Base-by-base conservation (phyloP, 192 early-diverging fungal genomes). In the Entomortierella lignicola region DNA sequence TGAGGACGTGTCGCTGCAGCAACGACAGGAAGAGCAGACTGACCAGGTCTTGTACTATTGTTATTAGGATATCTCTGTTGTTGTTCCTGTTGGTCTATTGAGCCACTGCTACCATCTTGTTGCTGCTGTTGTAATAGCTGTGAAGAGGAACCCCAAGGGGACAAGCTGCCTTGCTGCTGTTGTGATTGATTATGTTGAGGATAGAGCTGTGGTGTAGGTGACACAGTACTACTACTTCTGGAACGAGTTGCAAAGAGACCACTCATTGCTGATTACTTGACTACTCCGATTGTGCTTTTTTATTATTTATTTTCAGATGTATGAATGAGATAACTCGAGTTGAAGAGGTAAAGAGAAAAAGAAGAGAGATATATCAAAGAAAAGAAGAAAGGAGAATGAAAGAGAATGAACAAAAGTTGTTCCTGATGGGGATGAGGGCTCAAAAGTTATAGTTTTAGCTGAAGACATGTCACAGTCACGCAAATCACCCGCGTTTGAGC, bases 1-100 rank as follows among this genome's bases (percentile, higher is more conserved):
- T 77, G 72, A 23, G 72, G 72, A 37, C 72, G 60, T 32, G 72
- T 58, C 26, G 60, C 60, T 51, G 72, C 29, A 17, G 60, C n/a
- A 42, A 48, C 1, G 50, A 2, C 2, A 43, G 43, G 21, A 48
- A 0, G 2, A 48, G 52, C 8, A 34, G 37, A 21, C 20, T 52
- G 0, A 8, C 10, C 4, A 44, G 53, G 26, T 53, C 20, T 6
- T 44, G 59, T 8, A 43, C n/a, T n/a, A n/a, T n/a, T n/a, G n/a
- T n/a, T n/a, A n/a, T 54, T 8, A 13, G 13, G 51, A 6, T 43
- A 21, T 11, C 27, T 5, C 31, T 71, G 59, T 26, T 71, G 50
- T 26, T 71, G 44, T 23, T 60, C 25, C 18, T 60, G 42, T 37
- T 70, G 58, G 68, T 71, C 69, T 71, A 55, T 54, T 61, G 66